Conservation (phyloP, 148 eudicot species). For the Vaccinium macrocarpon region DNA sequence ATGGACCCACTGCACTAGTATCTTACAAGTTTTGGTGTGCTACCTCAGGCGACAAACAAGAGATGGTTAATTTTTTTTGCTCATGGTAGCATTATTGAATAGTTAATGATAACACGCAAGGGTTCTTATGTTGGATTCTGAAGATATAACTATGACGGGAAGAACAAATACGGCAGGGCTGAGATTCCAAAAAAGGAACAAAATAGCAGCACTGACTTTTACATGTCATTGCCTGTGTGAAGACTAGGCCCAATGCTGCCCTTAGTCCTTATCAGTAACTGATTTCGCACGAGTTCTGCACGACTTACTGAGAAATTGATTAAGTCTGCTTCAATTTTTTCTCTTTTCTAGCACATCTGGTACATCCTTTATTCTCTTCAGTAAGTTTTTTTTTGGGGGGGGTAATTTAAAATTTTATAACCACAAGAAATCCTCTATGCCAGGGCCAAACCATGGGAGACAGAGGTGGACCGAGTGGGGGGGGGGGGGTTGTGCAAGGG, state of each 20-base stretch:
- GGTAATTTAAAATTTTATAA: too few relatives aligned
- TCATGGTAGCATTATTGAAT: neutral
- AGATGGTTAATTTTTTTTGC: too few relatives aligned
- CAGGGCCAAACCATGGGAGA: too few relatives aligned
- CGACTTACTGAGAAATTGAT: neutral
- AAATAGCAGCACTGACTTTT: neutral
- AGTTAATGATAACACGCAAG: neutral
- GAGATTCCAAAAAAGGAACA: neutral
- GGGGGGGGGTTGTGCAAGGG: too few relatives aligned
- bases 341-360: neutral
- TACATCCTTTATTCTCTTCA: neutral
- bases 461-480: too few relatives aligned
- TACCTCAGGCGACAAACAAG: neutral
- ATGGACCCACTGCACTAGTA: too few relatives aligned
- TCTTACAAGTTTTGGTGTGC: too few relatives aligned
- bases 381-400: neutral
- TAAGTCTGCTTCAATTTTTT: neutral
- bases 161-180: neutral
- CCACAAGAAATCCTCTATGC: too few relatives aligned
- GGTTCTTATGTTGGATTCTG: neutral
- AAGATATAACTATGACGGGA: neutral
- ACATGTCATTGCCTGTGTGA: neutral
- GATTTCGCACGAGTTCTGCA: neutral
- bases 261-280: neutral
- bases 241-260: neutral